Evolutionary conservation across 768 basidiomycete genomes (phyloP).

Genomic region (Lactarius pseudohatsudake): DNA sequence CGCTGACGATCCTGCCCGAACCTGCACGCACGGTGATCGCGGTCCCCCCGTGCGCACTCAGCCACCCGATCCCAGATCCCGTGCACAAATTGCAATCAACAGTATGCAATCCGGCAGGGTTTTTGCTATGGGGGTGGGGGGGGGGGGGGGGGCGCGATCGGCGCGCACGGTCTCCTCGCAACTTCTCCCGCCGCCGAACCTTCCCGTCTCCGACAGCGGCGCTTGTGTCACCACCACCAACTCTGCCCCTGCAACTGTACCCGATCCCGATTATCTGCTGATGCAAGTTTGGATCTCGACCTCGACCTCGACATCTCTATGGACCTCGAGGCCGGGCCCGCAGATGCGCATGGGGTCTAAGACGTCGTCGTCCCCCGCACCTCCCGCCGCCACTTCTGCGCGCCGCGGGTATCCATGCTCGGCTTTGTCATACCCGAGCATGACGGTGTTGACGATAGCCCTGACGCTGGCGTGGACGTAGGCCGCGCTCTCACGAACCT

Average conservation of each 20-base stretch:
- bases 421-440: conserved; percentile 15
- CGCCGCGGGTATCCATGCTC: conserved; percentile 3
- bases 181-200: not conserved
- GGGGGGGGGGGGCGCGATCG: conserved; percentile 10
- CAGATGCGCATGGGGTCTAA: too few relatives aligned
- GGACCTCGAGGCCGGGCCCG: not conserved
- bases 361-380: conserved; percentile 1
- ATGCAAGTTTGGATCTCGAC: not conserved
- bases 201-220: not conserved
- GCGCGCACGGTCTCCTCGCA: conserved; percentile 26
- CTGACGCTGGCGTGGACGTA: not conserved
- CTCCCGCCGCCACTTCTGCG: not conserved
- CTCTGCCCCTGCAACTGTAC: too few relatives aligned
- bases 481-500: not conserved
- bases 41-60: conserved; percentile 14
- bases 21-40: conserved; percentile 1
- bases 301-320: conserved; percentile 8
- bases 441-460: not conserved
- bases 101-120: conserved; percentile 1
- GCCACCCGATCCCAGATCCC: conserved; percentile 4
- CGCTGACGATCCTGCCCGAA: conserved; percentile 7
- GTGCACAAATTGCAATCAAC: not conserved
- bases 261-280: not conserved
- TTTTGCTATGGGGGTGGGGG: conserved; percentile 20
- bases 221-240: not conserved